These are phyloP conservation scores for Termitomyces heimii DNA, from an alignment of 768 basidiomycete genomes.

Conservation along the genomic window DNA sequence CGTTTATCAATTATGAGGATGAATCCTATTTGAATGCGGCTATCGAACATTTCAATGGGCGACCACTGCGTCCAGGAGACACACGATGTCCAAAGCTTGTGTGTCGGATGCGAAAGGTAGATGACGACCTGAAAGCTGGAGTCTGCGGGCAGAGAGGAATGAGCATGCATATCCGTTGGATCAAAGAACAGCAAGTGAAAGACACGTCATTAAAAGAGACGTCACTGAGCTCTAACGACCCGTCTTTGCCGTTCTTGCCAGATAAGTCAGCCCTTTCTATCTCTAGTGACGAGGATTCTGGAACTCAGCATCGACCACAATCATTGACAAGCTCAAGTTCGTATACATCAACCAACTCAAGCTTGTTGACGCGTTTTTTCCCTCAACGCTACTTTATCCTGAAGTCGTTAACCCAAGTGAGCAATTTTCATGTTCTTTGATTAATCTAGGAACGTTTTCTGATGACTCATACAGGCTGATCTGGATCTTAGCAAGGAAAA, in stretches of 20 bases:
- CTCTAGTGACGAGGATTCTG: constrained; percentile 36
- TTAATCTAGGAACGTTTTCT: neutral
- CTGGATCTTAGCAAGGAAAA: constrained; percentile 73
- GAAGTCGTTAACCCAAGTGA: constrained; percentile 80
- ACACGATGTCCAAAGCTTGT: constrained; percentile 71
- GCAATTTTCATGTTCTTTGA: constrained; percentile 14
- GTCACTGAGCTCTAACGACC: neutral
- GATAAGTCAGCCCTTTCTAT: constrained; percentile 26
- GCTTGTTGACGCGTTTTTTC: constrained; percentile 69
- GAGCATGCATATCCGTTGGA: constrained; percentile 79
- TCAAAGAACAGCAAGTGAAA: constrained; percentile 47
- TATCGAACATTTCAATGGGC: constrained; percentile 68
- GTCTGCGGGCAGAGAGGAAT: constrained; percentile 88
- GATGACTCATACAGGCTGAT: constrained; percentile 45
- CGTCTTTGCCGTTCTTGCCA: constrained; percentile 20
- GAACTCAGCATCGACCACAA: constrained; percentile 19
- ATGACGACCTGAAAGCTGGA: constrained; percentile 84
- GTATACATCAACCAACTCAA: constrained; percentile 78
- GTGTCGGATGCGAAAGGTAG: constrained; percentile 73
- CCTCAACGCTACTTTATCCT: constrained; percentile 91
- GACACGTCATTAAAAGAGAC: constrained; percentile 13
- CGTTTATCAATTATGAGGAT: constrained; percentile 83
- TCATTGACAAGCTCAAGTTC: constrained; percentile 52
- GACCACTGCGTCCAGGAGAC: constrained; percentile 63
- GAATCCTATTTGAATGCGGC: constrained; percentile 58